Base-by-base conservation (phyloP, 1,139 yeast genomes). In the Zygosaccharomyces pseudobailii region DNA sequence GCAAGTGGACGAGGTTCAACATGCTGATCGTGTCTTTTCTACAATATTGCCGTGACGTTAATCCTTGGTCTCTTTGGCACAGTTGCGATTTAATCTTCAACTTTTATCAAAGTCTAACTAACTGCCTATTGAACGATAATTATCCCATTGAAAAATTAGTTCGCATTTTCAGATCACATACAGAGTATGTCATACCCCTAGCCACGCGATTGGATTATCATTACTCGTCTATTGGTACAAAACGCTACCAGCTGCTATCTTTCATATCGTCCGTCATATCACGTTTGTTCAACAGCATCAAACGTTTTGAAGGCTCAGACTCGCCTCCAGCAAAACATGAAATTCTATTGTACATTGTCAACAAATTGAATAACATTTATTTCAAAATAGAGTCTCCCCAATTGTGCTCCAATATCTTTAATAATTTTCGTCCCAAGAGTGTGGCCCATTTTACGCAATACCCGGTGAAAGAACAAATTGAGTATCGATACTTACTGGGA, bases 1-100 rank as follows among this genome's bases (percentile, higher is more conserved):
- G 36, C 37, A 40, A 53, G 25, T 63, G 68, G 67, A 55, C 63
- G 8, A 47, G 69, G 32, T 62, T 63, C 35, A 58, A 60, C 42
- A 60, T 60, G 6, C 53, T 65, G 56, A 48, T 62, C 3, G 48
- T 43, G 1, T 55, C 65, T 0, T 65, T 55, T 51, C 40, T 65
- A 24, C 51, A 52, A 20, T 59, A 51, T 42, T 61, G 66, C 36
- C 36, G 60, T 32, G 65, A 63, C 46, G 54, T 64, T 5, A 54
- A 63, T 45, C 69, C 69, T 5, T 65, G 67, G 66, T 63, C 67
- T 1, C 31, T 53, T 17, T 60, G 62, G 61, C 56, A 55, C 13
- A 62, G 65, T 41, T 55, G 58, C 33, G 67, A 63, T 42, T 40
- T 62, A 23, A 54, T 65, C 19, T 61, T 62, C 42, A 53, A 57